phyloP scores from a whole-genome alignment of 768 basidiomycete species.

The Rhodosporidiobolus sp. region DNA sequence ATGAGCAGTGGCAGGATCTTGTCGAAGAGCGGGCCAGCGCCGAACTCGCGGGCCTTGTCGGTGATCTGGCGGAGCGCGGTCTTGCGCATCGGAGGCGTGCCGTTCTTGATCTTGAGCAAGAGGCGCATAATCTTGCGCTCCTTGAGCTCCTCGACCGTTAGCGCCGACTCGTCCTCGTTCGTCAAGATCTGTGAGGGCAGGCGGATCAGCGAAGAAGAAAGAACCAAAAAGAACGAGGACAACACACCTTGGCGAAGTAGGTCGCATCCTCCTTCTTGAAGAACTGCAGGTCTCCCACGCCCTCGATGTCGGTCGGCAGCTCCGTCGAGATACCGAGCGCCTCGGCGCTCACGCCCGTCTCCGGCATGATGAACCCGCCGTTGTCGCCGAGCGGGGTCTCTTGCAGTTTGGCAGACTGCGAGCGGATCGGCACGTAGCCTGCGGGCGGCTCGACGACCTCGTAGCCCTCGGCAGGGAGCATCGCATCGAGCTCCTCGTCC shows the following conservation, averaged over 20 bases:
- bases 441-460: constrained; percentile 87
- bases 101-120: constrained; percentile 97
- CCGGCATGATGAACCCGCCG: constrained; percentile 83
- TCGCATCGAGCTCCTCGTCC: constrained; percentile 89
- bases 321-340: constrained; percentile 84
- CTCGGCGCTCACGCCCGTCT: constrained; percentile 79
- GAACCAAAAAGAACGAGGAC: constrained; percentile 10
- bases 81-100: constrained; percentile 96
- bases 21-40: constrained; percentile 95
- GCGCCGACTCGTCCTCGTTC: constrained; percentile 72
- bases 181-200: constrained; percentile 40
- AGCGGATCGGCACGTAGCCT: constrained; percentile 77
- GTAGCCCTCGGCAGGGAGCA: constrained; percentile 83
- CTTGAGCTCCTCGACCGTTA: constrained; percentile 96
- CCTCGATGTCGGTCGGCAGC: constrained; percentile 93
- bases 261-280: constrained; percentile 98
- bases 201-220: not conserved
- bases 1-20: constrained; percentile 97
- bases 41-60: constrained; percentile 97
- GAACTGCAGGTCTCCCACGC: constrained; percentile 93
- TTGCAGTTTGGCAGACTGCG: constrained; percentile 57
- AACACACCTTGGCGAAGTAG: constrained; percentile 96
- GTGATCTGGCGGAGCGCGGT: constrained; percentile 97
- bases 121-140: constrained; percentile 99
- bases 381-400: constrained; percentile 58